Percentiles rank a stretch among this genome's conserved stretches.
These are phyloP conservation scores for Cudoniella acicularis DNA, from an alignment of 495 filamentous ascomycete genomes.

Conservation along the genomic window DNA sequence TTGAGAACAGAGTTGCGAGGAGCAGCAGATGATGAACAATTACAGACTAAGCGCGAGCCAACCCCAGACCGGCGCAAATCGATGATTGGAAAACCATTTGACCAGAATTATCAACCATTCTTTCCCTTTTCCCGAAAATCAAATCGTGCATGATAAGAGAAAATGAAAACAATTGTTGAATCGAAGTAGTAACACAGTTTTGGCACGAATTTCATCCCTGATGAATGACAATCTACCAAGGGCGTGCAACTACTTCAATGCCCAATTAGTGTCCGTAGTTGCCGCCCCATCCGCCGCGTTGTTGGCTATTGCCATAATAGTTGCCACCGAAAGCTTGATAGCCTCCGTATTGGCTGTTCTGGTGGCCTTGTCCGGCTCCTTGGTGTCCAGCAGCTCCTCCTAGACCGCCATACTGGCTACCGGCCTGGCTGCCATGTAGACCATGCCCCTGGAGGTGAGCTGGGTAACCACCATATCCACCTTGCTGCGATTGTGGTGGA, in stretches of 20 bases:
- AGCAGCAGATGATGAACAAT: conserved; percentile 7
- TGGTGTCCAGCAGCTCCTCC: conserved; percentile 67
- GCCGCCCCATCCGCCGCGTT: conserved; percentile 60
- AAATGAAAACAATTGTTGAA: conserved; percentile 18
- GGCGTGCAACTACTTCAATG: conserved; percentile 20
- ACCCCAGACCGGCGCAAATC: neutral
- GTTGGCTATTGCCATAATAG: conserved; percentile 46
- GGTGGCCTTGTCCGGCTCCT: conserved; percentile 57
- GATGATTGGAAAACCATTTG: neutral
- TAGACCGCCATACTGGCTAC: conserved; percentile 58
- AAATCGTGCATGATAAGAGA: conserved; percentile 16
- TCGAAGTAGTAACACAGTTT: conserved; percentile 36
- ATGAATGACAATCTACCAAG: conserved; percentile 22
- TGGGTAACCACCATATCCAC: conserved; percentile 70
- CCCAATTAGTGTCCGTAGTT: conserved; percentile 53
- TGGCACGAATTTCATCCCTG: conserved; percentile 27
- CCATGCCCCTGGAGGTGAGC: conserved; percentile 63
- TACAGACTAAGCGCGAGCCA: conserved; percentile 8
- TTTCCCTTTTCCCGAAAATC: conserved; percentile 5
- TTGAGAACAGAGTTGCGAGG: conserved; percentile 24
- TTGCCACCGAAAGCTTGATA: conserved; percentile 57
- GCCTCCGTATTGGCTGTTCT: conserved; percentile 45
- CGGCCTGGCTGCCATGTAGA: conserved; percentile 53
- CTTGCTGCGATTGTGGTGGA: conserved; percentile 66
- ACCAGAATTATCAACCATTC: conserved; percentile 11